Percentiles rank a stretch among this genome's conserved stretches.
Conservation (phyloP, 2,329 filamentous ascomycete species). For the Pseudogymnoascus sp. region DNA sequence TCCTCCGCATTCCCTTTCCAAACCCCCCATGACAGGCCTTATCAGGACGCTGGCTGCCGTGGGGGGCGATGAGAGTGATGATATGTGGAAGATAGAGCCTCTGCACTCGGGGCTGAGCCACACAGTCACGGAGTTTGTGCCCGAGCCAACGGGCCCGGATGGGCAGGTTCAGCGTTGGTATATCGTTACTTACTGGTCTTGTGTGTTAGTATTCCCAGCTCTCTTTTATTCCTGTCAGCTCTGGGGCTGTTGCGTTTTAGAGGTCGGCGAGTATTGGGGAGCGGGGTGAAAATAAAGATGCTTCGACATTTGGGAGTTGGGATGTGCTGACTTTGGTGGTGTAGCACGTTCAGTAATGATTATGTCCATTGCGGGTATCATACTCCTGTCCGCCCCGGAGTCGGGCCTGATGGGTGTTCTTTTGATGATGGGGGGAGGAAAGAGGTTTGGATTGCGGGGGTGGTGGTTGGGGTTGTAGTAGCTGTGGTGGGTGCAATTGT, state of each 20-base stretch:
- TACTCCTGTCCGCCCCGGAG: neutral
- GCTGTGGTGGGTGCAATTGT: neutral
- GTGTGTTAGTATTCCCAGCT: neutral
- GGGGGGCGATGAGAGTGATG: neutral
- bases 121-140: neutral
- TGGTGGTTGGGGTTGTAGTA: neutral
- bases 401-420: neutral
- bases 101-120: neutral
- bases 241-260: neutral
- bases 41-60: fast-evolving
- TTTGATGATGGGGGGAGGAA: neutral
- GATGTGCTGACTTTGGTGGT: neutral
- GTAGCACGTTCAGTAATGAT: neutral
- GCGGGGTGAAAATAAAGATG: no score
- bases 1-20: neutral
- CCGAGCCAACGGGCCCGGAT: neutral
- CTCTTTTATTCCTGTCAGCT: neutral
- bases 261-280: no score
- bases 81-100: neutral
- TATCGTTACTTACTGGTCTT: neutral
- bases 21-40: neutral
- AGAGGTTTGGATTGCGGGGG: neutral
- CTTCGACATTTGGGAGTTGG: no score
- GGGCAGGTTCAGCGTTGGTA: neutral
- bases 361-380: neutral